Evolutionary conservation across 352 stramenopile species (phyloP).

Genomic region (Aphanomyces stellatus): DNA sequence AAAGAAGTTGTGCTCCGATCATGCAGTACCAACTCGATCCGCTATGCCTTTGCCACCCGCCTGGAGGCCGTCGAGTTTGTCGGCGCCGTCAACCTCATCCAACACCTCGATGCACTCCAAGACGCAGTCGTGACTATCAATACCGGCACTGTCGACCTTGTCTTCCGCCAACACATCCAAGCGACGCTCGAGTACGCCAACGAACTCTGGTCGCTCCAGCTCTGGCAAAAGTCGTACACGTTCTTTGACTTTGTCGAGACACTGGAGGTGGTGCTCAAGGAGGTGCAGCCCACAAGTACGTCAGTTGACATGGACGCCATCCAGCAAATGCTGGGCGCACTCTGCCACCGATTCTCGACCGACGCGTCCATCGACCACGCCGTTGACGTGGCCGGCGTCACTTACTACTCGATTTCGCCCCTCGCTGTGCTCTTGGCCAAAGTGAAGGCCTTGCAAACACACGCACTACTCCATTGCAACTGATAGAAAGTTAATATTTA

Average conservation of each 20-base stretch:
- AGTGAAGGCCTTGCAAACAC: background rate
- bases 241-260: background rate
- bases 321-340: background rate
- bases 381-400: background rate
- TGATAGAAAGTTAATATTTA: no score
- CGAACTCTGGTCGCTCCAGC: background rate
- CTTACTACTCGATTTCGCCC: background rate
- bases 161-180: background rate
- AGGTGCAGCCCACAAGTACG: background rate
- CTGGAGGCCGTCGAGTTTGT: conserved; percentile 5
- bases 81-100: background rate
- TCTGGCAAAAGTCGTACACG: background rate
- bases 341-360: background rate
- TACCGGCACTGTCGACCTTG: no score
- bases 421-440: background rate
- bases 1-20: no score
- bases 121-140: background rate
- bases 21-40: no score
- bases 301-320: background rate
- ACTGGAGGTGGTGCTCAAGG: background rate
- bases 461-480: no score
- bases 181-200: background rate
- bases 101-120: background rate
- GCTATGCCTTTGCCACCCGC: background rate
- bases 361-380: background rate